A percentile compares a stretch with the other conserved stretches of the same genome.
Evolutionary conservation across 2,329 filamentous ascomycete species (phyloP).

Genomic region (Cryphonectria carpinicola): DNA sequence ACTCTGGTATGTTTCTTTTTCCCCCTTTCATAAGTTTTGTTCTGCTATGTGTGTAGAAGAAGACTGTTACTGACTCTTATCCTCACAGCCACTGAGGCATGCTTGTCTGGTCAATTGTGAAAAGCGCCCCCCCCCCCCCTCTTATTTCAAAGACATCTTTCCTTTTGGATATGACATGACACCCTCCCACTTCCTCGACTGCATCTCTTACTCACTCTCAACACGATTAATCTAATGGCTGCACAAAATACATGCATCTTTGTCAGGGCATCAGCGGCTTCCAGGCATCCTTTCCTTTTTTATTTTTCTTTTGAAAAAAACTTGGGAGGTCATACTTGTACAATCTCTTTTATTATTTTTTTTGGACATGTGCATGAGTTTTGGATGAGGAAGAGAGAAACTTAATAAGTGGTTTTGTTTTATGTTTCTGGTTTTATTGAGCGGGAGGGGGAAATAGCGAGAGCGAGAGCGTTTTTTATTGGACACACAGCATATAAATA

Average conservation of each 20-base stretch:
- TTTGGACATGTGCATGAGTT: slow-evolving; percentile 6
- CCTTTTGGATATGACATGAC: slow-evolving; percentile 12
- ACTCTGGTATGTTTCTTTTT: slow-evolving; percentile 71
- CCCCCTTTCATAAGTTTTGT: slow-evolving; percentile 1
- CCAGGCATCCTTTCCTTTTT: background rate
- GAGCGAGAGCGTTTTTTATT: slow-evolving; percentile 9
- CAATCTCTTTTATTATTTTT: background rate
- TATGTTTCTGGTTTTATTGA: background rate
- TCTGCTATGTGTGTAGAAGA: background rate
- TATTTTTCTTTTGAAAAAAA: no score
- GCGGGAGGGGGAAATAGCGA: background rate
- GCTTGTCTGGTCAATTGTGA: slow-evolving; percentile 77
- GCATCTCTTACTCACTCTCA: slow-evolving; percentile 8
- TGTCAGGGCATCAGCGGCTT: background rate
- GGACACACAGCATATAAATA: slow-evolving; percentile 1
- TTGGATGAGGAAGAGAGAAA: background rate
- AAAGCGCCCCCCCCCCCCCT: slow-evolving; percentile 13
- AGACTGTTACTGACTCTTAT: slow-evolving; percentile 36
- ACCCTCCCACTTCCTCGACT: slow-evolving; percentile 5
- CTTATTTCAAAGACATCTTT: background rate
- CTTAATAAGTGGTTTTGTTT: slow-evolving; percentile 5
- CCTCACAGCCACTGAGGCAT: slow-evolving; percentile 70
- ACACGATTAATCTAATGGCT: slow-evolving; percentile 29
- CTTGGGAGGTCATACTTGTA: slow-evolving; percentile 7
- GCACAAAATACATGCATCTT: slow-evolving; percentile 11